phyloP scores from a whole-genome alignment of 306 rosid species.

The Quercus engelmannii region DNA sequence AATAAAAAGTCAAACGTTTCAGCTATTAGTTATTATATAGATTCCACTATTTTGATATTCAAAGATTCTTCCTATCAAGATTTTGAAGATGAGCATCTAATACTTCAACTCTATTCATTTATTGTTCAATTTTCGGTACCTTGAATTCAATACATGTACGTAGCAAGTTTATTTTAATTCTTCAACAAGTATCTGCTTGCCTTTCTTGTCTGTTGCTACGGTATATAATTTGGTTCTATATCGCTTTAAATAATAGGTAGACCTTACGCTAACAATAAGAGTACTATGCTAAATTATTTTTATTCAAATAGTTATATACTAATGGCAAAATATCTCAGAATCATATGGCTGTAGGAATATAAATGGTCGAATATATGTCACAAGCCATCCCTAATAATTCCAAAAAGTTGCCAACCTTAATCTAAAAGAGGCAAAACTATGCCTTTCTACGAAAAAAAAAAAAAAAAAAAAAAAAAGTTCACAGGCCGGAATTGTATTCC shows the following conservation, averaged over 20 bases:
- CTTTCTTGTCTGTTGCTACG: background rate
- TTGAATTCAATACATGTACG: background rate
- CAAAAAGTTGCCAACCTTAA: background rate
- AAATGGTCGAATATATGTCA: background rate
- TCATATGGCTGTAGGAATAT: background rate
- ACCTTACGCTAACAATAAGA: background rate
- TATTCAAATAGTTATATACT: background rate
- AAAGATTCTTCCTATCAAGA: background rate
- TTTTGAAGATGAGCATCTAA: background rate
- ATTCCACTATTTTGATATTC: background rate
- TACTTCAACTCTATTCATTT: background rate
- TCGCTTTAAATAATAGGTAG: background rate
- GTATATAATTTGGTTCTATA: background rate
- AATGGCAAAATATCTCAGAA: background rate
- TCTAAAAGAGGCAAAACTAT: background rate
- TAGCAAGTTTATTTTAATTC: background rate
- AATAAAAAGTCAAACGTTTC: no score
- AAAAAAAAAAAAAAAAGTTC: no score
- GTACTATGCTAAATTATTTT: background rate
- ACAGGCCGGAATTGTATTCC: no score
- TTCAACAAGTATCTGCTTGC: background rate
- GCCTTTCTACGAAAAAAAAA: no score
- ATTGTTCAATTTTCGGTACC: background rate
- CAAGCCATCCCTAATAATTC: background rate
- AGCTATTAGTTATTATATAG: no score